phyloP scores from a whole-genome alignment of 2,329 filamentous ascomycete genomes.

The Neofusicoccum ribis region DNA sequence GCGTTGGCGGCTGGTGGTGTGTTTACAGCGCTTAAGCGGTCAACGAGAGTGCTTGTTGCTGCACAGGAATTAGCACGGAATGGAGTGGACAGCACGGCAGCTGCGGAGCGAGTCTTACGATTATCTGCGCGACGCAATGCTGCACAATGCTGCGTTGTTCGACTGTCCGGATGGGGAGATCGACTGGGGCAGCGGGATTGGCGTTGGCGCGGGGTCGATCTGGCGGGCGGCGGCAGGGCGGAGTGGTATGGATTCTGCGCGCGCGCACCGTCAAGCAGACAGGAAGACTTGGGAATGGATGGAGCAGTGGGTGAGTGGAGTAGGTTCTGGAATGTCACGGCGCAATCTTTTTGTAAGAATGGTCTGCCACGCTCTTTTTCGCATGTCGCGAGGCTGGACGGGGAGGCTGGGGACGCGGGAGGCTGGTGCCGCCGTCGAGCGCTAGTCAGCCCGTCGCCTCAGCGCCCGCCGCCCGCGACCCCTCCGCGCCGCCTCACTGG shows the following conservation, averaged over 20 bases:
- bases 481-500: background rate
- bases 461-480: background rate
- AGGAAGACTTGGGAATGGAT: background rate
- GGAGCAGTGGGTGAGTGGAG: background rate
- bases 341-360: conserved; percentile 1
- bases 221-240: background rate
- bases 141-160: background rate
- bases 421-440: background rate
- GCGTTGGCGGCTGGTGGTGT: background rate
- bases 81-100: background rate
- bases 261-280: background rate
- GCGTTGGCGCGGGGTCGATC: conserved; percentile 3
- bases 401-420: conserved; percentile 9
- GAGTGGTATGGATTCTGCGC: background rate
- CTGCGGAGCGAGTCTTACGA: background rate
- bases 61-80: background rate
- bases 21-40: background rate
- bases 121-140: background rate
- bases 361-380: background rate
- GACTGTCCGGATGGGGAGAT: background rate
- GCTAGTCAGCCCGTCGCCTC: background rate
- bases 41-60: background rate
- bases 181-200: conserved; percentile 1
- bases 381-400: conserved; percentile 3
- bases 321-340: background rate